These are phyloP conservation scores for Penicillium polonicum DNA, from an alignment of 2,329 filamentous ascomycete species.

Conservation along the genomic window DNA sequence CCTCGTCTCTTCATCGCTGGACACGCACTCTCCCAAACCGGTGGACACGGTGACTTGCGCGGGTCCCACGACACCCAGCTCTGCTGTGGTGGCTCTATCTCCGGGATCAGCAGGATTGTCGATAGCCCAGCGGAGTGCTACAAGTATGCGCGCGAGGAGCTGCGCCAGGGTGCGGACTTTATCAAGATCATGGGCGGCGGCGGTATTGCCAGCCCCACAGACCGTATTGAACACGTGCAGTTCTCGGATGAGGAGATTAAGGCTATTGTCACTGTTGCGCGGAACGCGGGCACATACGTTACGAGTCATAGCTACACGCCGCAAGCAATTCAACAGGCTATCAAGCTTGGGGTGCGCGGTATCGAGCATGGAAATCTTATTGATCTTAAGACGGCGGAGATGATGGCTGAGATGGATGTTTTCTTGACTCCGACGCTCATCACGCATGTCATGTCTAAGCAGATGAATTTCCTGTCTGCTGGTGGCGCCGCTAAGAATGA, in stretches of 20 bases:
- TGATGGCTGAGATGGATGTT: slow-evolving; percentile 52
- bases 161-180: slow-evolving; percentile 58
- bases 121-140: slow-evolving; percentile 58
- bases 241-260: slow-evolving; percentile 58
- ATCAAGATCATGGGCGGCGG: slow-evolving; percentile 63
- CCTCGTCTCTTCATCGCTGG: slow-evolving; percentile 58
- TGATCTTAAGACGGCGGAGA: slow-evolving; percentile 45
- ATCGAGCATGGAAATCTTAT: slow-evolving; percentile 56
- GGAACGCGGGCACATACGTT: slow-evolving; percentile 52
- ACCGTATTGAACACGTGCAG: slow-evolving; percentile 54
- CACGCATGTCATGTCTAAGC: slow-evolving; percentile 51
- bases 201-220: slow-evolving; percentile 57
- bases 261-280: slow-evolving; percentile 54
- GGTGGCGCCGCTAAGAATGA: slow-evolving; percentile 52
- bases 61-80: slow-evolving; percentile 39
- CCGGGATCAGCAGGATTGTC: slow-evolving; percentile 44
- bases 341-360: slow-evolving; percentile 55
- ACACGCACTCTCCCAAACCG: slow-evolving; percentile 57
- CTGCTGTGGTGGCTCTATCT: slow-evolving; percentile 50
- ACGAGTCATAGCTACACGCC: slow-evolving; percentile 61
- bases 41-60: slow-evolving; percentile 57
- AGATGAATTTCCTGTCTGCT: slow-evolving; percentile 30
- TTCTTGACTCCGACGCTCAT: slow-evolving; percentile 57
- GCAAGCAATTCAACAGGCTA: slow-evolving; percentile 53
- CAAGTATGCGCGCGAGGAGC: slow-evolving; percentile 53